Percentiles rank a stretch among this genome's conserved stretches.
Evolutionary conservation across 768 basidiomycete species (phyloP).

Genomic region (Tulasnella sp.): DNA sequence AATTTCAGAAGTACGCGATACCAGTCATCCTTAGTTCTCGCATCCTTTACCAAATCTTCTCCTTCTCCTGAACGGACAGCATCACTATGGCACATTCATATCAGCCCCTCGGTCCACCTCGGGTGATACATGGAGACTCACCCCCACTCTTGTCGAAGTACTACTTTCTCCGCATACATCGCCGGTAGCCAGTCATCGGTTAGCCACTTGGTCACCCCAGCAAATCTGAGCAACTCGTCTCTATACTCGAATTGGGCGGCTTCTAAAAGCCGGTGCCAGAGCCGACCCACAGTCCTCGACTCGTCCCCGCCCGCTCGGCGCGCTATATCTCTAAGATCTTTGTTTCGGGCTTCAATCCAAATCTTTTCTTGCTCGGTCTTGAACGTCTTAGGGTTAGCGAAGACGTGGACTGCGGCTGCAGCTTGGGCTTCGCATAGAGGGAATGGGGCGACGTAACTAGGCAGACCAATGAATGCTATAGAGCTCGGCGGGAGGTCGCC

Average conservation of each 20-base stretch:
- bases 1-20: not conserved
- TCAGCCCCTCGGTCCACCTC: not conserved
- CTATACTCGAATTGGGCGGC: constrained; percentile 65
- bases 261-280: constrained; percentile 52
- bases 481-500: constrained; percentile 44
- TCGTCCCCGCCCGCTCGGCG: constrained; percentile 34
- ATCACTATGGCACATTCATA: not conserved
- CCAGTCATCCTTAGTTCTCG: not conserved
- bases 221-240: constrained; percentile 53
- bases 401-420: constrained; percentile 53
- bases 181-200: constrained; percentile 52
- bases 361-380: constrained; percentile 48
- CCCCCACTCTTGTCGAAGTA: constrained; percentile 56
- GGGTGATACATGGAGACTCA: not conserved
- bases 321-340: constrained; percentile 28
- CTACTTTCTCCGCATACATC: constrained; percentile 46
- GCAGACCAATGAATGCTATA: constrained; percentile 65
- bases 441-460: constrained; percentile 59
- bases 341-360: constrained; percentile 48
- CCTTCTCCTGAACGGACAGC: not conserved
- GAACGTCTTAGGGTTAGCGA: constrained; percentile 47
- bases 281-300: constrained; percentile 43
- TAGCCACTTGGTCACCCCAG: constrained; percentile 41
- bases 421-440: constrained; percentile 78
- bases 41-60: not conserved